Evolutionary conservation across 2,329 filamentous ascomycete species (phyloP), one percentile per base, ranked within the genome.

Genomic region (Chaetomiaceae sp.): DNA sequence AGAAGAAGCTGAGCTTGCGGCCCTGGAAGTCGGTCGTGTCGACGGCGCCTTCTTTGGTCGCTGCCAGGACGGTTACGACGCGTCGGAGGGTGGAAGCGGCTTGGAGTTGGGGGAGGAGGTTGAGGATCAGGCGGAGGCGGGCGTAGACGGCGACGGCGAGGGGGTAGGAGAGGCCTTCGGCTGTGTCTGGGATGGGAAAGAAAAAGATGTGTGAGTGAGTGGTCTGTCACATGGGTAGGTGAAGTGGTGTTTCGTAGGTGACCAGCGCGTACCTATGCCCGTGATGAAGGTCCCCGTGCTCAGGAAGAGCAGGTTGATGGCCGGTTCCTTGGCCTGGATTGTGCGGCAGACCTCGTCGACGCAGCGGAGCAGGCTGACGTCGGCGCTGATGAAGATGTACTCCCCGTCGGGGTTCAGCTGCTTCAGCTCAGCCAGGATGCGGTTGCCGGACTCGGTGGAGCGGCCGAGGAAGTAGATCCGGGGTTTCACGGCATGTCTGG

Each of bases 41-140:
- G 22, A 65, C 53, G 1, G 34, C 26, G 20, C 56, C 57, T 45
- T 66, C 65, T 14, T 52, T 58, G 30, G 49, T 55, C 4, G 57
- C 62, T 29, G 62, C 61, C 7, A 65, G 52, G 10, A 68, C 55
- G 17, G 47, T 54, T 3, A 66, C 56, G 8, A 67, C 58, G 6
- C 58, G 61, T n/a, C 62, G 61, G 4, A 52, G 41, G 8, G 41
- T 42, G 2, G 58, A 57, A 2, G 47, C 35, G 11, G 17, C 14
- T 1, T 45, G 52, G 6, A 66, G 56, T 0, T 65, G 56, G 0
- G 65, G 63, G 5, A 67, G 46, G 5, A 68, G 56, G 32, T 63
- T 63, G 7, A 47, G 54, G 20, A 61, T 43, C 8, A 65, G 44
- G 3, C 63, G 58, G 6, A 62, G 37, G 18, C 64, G 59, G 3